A percentile compares a stretch with the other conserved stretches of the same genome.
Conservation (phyloP, 1,139 yeast species). For the Spathaspora sp. region DNA sequence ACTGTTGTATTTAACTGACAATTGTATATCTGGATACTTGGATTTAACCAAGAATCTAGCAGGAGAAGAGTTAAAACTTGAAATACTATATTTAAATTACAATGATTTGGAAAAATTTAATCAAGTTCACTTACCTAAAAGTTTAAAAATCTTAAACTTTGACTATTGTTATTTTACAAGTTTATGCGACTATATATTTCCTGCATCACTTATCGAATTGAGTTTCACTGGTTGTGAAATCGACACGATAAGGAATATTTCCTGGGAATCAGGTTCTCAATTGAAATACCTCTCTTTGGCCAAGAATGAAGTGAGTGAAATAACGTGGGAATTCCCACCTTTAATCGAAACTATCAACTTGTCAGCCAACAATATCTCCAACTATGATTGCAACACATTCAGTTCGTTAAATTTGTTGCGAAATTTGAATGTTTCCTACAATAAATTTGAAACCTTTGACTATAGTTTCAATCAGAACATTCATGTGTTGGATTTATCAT, state of each 20-base stretch:
- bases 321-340: constrained; percentile 13
- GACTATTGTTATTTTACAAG: constrained; percentile 20
- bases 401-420: constrained; percentile 12
- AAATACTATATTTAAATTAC: constrained; percentile 20
- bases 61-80: constrained; percentile 17
- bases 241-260: constrained; percentile 13
- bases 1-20: constrained; percentile 25
- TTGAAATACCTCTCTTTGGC: constrained; percentile 16
- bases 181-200: constrained; percentile 14
- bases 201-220: constrained; percentile 18
- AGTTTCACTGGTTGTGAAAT: constrained; percentile 24
- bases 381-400: constrained; percentile 5
- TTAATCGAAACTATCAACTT: constrained; percentile 13
- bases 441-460: constrained; percentile 13
- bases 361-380: constrained; percentile 11
- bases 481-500: constrained; percentile 18
- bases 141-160: constrained; percentile 19
- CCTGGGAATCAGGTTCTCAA: constrained; percentile 14
- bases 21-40: constrained; percentile 14
- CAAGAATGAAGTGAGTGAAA: constrained; percentile 14
- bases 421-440: constrained; percentile 14
- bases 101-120: constrained; percentile 16
- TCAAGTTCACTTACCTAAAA: constrained; percentile 18
- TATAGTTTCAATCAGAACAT: constrained; percentile 11
- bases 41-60: constrained; percentile 17